Evolutionary conservation across 2,329 filamentous ascomycete species (phyloP).

Genomic region (Venturia carpophila): DNA sequence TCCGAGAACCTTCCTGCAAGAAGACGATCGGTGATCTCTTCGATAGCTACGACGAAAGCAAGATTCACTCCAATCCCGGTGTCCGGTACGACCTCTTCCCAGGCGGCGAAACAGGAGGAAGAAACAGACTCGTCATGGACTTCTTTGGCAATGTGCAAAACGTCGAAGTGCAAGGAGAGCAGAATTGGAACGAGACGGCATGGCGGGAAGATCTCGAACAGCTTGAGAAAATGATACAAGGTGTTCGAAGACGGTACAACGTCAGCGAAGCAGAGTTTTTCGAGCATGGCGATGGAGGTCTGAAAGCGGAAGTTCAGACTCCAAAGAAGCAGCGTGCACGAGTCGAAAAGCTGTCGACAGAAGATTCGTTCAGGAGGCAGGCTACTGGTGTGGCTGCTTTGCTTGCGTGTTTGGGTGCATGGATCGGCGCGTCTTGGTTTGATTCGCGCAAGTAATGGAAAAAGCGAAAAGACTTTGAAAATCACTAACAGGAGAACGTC

Average conservation of each 20-base stretch:
- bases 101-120: slow-evolving; percentile 68
- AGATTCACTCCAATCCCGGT: slow-evolving; percentile 89
- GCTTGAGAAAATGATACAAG: slow-evolving; percentile 56
- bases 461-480: neutral
- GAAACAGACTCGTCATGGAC: slow-evolving; percentile 79
- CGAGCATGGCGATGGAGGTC: slow-evolving; percentile 20
- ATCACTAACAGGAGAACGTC: neutral
- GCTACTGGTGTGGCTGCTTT: slow-evolving; percentile 33
- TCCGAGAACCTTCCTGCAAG: slow-evolving; percentile 77
- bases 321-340: slow-evolving; percentile 20
- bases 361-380: slow-evolving; percentile 35
- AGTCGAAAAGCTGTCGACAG: slow-evolving; percentile 27
- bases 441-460: slow-evolving; percentile 22
- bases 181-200: slow-evolving; percentile 34
- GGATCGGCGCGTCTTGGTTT: slow-evolving; percentile 35
- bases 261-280: slow-evolving; percentile 21
- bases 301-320: slow-evolving; percentile 19
- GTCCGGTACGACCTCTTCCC: slow-evolving; percentile 93
- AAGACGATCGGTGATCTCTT: slow-evolving; percentile 90
- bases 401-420: slow-evolving; percentile 33
- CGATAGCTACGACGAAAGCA: slow-evolving; percentile 87
- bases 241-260: slow-evolving; percentile 37
- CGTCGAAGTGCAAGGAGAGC: slow-evolving; percentile 69
- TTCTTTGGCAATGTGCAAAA: slow-evolving; percentile 99
- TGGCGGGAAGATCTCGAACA: slow-evolving; percentile 65